Base-by-base conservation (phyloP, 2,329 filamentous ascomycete species). In the Daldinia sp. region DNA sequence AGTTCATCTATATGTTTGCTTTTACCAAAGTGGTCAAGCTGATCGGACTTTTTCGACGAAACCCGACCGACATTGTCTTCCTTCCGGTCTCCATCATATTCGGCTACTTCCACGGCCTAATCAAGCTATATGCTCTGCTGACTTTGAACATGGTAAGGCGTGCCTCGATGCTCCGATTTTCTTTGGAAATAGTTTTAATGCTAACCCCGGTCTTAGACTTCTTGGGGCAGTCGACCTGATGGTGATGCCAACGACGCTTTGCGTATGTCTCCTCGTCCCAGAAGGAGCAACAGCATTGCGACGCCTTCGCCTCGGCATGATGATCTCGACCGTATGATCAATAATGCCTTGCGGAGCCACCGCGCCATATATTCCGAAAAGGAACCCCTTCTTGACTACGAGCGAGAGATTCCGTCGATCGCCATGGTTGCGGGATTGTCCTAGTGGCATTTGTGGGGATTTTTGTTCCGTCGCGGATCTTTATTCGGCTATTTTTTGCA, bases 1-100 rank as follows among this genome's bases (percentile, higher is more conserved):
- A 94, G 74, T 83, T 89, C 57, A 77, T 87, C 66, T 97, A 92
- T 86, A 93, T 94, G 88, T 89, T 93, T 71, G 86, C 78, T 73
- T 93, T 94, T 78, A 94, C 92, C 80, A 98, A 98, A 83, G 91
- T 93, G 63, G 90, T 98, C 82, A 98, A 98, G 85, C 86, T 98
- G 61, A 83, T 96, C 74, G 94, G 93, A 9, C 90, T 98, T 75
- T 96, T 97, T 81, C 86, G 91, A 75, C 90, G 92, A 72, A 92
- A 97, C 80, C 94, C 95, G 4, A 87, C 87, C 73, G 95, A 98
- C 78, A 82, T 97, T 70, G 78, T 92, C 46, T 92, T 92, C 77
- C 84, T 97, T 57, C 93, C 93, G 0, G 85, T 95, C n/a, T 97
- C 94, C 42, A 89, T 98, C 74, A 70, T 93, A 13, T 98, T 98